A percentile compares a stretch with the other conserved stretches of the same genome.
These are phyloP conservation scores for Citrullus colocynthis DNA, from an alignment of 306 rosid species.

Conservation along the genomic window DNA sequence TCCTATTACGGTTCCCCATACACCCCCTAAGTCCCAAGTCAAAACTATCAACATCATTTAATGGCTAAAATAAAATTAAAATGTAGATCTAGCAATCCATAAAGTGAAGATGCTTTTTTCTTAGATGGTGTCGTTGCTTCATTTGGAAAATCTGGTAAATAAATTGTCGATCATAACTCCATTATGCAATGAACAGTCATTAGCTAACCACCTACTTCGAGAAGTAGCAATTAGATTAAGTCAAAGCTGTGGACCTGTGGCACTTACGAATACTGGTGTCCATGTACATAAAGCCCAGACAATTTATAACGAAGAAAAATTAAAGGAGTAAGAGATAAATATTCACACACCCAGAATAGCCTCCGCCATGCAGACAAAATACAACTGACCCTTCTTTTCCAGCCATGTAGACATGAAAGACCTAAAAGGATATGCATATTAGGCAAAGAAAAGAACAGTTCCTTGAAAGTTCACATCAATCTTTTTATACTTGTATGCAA, in stretches of 20 bases:
- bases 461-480: not conserved
- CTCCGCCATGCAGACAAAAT: conserved; percentile 93
- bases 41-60: not conserved
- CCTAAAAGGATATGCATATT: conserved; percentile 35
- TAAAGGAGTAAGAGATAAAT: not conserved
- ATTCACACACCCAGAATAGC: conserved; percentile 71
- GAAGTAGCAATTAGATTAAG: not conserved
- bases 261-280: not conserved
- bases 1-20: too few species aligned
- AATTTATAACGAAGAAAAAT: not conserved
- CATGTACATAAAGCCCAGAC: not conserved
- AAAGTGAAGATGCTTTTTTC: not conserved
- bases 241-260: not conserved
- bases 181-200: not conserved
- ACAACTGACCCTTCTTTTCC: conserved; percentile 96
- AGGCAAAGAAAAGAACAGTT: not conserved
- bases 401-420: conserved; percentile 83
- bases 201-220: not conserved
- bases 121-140: not conserved
- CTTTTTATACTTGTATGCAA: not conserved
- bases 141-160: not conserved
- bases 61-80: not conserved
- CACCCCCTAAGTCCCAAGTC: not conserved
- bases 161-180: not conserved
- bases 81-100: not conserved